Conservation (phyloP, 208 protist genomes). For the Phytomonas serpens region DNA sequence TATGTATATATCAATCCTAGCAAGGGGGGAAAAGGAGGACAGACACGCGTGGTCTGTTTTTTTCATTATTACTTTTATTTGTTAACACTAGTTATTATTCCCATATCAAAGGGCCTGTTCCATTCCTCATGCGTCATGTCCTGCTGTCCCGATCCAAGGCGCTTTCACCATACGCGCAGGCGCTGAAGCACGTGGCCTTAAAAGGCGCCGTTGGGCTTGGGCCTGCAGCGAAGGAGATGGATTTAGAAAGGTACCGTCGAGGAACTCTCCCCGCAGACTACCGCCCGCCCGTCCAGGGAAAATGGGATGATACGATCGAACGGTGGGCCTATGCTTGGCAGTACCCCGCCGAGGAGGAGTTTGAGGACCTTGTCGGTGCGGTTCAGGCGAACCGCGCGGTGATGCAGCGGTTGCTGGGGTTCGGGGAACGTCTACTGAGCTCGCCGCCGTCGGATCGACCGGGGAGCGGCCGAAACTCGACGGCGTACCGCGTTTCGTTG, state of each 20-base stretch:
- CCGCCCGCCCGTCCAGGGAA: conserved; percentile 67
- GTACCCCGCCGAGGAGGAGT: conserved; percentile 78
- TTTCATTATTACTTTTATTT: conserved; percentile 9
- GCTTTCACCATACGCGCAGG: conserved; percentile 84
- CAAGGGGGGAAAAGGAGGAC: neutral
- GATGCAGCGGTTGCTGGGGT: conserved; percentile 56
- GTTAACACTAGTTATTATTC: no score
- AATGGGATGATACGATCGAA: conserved; percentile 90
- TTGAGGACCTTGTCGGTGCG: conserved; percentile 37
- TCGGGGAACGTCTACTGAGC: conserved; percentile 41
- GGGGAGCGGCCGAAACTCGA: conserved; percentile 32
- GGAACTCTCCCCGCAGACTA: conserved; percentile 77
- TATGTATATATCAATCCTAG: neutral
- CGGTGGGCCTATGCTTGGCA: conserved; percentile 90
- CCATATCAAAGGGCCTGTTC: no score
- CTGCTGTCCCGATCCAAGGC: conserved; percentile 28
- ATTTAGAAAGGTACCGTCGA: conserved; percentile 72
- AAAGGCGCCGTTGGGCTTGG: conserved; percentile 66
- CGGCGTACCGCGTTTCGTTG: conserved; percentile 20
- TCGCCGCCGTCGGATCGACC: conserved; percentile 37
- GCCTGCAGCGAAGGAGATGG: conserved; percentile 71
- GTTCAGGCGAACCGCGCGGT: conserved; percentile 41
- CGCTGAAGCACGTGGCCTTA: conserved; percentile 78
- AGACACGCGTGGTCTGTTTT: neutral
- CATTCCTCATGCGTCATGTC: conserved; percentile 7